A percentile compares a stretch with the other conserved stretches of the same genome.
phyloP scores from a whole-genome alignment of 2,329 filamentous ascomycete genomes.

The Fusarium haematococcum region DNA sequence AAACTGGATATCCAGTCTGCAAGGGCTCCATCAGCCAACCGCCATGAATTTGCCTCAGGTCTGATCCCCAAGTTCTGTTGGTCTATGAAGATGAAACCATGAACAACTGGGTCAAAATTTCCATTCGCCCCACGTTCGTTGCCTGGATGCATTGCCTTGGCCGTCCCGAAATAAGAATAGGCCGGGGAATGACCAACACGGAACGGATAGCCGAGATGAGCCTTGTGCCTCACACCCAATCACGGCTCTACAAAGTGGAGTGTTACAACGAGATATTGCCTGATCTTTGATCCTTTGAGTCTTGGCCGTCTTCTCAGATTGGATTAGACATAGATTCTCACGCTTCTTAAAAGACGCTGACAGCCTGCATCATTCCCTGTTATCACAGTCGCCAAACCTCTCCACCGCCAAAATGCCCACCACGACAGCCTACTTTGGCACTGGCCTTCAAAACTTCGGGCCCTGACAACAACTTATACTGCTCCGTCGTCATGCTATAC shows the following conservation, averaged over 20 bases:
- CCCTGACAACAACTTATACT: constrained; percentile 2
- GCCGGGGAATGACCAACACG: background rate
- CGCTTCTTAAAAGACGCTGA: background rate
- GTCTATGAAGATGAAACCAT: background rate
- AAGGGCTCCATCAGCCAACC: background rate
- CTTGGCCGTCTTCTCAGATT: background rate
- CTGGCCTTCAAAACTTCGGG: background rate
- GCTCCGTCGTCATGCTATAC: background rate
- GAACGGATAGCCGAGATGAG: background rate
- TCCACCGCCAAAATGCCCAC: background rate
- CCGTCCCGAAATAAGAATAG: background rate
- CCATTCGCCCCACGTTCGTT: background rate
- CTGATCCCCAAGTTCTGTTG: background rate
- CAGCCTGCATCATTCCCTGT: background rate
- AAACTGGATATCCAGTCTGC: too few species aligned
- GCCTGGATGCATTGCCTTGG: background rate
- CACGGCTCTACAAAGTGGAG: background rate
- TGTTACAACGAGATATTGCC: background rate
- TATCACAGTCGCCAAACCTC: background rate
- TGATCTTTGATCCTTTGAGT: too few species aligned
- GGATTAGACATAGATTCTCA: background rate
- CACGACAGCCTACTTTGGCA: background rate
- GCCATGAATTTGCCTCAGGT: background rate
- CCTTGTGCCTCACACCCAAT: background rate
- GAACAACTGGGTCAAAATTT: background rate